Base-by-base conservation (phyloP, 257 asterid genomes). In the Handroanthus guayacan region DNA sequence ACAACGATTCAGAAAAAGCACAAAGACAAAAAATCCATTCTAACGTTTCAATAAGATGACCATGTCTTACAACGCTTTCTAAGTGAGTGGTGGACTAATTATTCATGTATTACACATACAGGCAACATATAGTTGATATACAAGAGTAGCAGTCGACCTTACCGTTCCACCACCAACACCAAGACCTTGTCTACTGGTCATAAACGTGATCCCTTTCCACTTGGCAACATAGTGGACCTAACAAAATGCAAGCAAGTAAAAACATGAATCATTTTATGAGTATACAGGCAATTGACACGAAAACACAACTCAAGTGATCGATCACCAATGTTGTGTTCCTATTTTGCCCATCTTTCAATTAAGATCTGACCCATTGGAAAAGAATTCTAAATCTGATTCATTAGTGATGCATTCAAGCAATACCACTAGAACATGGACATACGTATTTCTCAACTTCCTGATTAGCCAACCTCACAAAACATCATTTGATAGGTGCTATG, bases 131-230 rank as follows among this genome's bases (percentile, higher is more conserved):
- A 5, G 10, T n/a, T 58, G 37, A 72, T 18, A 36, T 38, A 31
- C 43, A 72, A 38, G 25, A 14, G 36, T 50, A 37, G 45, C 43
- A 51, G 10, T 78, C 54, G 62, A 37, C 16, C 92, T 82, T 87
- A 93, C 98, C 82, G 97, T 92, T 85, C 99, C 99, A 73, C 98
- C 99, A 71, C 91, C 88, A 77, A 95, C 98, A 55, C 97, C 98
- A 45, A 91, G 80, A 74, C 97, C 99, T 83, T 95, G 98, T 81
- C 98, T 82, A 73, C 98, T 92, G 50, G 97, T 95, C 98, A 92
- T 92, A 81, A 92, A 92, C 13, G 99, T 92, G 70, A 92, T 81
- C 82, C 89, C 88, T 87, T 79, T 91, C 98, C 98, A 95, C 87
- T 92, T 92, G 67, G 99, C 98, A 7, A 95, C 99, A n/a, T 95